phyloP scores from a whole-genome alignment of 2,329 filamentous ascomycete species.

The Neofusicoccum kwambonambiense region DNA sequence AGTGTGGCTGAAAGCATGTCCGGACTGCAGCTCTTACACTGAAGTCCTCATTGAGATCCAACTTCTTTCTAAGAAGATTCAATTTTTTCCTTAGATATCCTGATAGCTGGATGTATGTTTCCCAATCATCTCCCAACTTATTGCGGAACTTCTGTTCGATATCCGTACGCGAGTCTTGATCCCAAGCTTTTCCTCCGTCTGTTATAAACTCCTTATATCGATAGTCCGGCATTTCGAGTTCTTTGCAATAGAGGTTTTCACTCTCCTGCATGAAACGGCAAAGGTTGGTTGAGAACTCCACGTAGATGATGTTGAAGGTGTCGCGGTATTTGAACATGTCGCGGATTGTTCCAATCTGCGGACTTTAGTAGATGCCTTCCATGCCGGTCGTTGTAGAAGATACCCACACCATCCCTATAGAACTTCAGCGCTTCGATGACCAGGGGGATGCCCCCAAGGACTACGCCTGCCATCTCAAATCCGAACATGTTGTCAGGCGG shows the following conservation, averaged over 20 bases:
- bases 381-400: background rate
- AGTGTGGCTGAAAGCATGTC: no score
- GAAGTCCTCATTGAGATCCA: background rate
- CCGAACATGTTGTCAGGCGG: conserved; percentile 19
- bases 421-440: conserved; percentile 19
- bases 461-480: conserved; percentile 22
- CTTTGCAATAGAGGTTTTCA: background rate
- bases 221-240: background rate
- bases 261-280: background rate
- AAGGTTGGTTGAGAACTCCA: background rate
- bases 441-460: conserved; percentile 23
- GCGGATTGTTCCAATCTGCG: background rate
- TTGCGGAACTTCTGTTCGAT: background rate
- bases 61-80: background rate
- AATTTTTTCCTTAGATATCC: background rate
- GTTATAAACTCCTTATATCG: background rate
- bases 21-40: background rate
- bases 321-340: background rate
- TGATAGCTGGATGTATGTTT: background rate
- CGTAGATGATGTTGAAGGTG: background rate
- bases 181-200: background rate
- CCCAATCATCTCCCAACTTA: background rate
- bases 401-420: conserved; percentile 18
- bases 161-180: background rate
- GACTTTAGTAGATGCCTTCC: background rate